phyloP scores from a whole-genome alignment of 768 basidiomycete genomes.

The Chlorophyllum brunneum region DNA sequence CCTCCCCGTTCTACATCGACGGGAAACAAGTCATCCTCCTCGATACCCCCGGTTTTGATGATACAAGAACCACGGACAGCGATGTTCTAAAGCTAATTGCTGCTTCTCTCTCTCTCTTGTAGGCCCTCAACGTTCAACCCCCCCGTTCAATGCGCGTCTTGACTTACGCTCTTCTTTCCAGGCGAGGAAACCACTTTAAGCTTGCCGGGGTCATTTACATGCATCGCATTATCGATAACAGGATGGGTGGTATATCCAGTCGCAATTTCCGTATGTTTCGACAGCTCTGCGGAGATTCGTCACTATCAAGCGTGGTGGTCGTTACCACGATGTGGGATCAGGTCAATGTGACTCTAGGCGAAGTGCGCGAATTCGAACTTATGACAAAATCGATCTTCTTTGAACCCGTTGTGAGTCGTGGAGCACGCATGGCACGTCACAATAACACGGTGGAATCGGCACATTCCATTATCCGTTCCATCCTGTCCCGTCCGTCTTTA shows the following conservation, averaged over 20 bases:
- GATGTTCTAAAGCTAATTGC: constrained; percentile 49
- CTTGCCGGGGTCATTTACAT: constrained; percentile 52
- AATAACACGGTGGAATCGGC: constrained; percentile 34
- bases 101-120: constrained; percentile 32
- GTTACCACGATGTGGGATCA: constrained; percentile 47
- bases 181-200: constrained; percentile 29
- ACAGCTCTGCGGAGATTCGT: constrained; percentile 40
- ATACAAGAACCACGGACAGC: constrained; percentile 43
- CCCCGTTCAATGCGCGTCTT: neutral
- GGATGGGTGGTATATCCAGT: constrained; percentile 38
- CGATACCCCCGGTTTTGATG: constrained; percentile 62
- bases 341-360: constrained; percentile 29
- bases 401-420: constrained; percentile 42
- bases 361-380: constrained; percentile 40
- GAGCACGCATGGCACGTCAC: constrained; percentile 40
- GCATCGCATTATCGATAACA: constrained; percentile 42
- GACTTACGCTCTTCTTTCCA: constrained; percentile 19
- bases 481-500: constrained; percentile 24
- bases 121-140: constrained; percentile 10
- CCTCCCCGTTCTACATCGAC: constrained; percentile 39
- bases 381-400: constrained; percentile 35
- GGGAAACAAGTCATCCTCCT: constrained; percentile 41
- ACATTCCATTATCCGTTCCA: constrained; percentile 34
- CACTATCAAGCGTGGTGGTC: constrained; percentile 43
- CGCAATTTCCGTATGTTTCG: constrained; percentile 47